These are phyloP conservation scores for Cenchrus fungigraminus DNA, from an alignment of 176 grass and related monocot genomes.

Conservation along the genomic window DNA sequence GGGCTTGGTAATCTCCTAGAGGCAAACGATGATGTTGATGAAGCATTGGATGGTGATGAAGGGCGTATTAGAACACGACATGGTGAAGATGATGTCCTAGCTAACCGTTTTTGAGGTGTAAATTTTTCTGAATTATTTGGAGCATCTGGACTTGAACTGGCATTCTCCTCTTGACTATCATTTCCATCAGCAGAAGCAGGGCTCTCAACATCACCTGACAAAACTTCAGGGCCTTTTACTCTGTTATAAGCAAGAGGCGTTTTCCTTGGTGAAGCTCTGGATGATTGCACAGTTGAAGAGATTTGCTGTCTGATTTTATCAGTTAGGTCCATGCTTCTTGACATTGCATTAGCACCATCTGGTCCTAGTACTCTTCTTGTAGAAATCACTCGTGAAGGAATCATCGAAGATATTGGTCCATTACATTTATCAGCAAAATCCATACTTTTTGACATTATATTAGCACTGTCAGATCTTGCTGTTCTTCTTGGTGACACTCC, in stretches of 20 bases:
- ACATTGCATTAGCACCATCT: constrained; percentile 59
- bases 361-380: constrained; percentile 54
- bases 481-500: constrained; percentile 64
- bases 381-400: constrained; percentile 43
- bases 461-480: constrained; percentile 39
- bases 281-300: constrained; percentile 47
- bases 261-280: constrained; percentile 56
- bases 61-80: constrained; percentile 51
- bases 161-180: constrained; percentile 56
- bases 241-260: constrained; percentile 40
- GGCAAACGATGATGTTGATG: constrained; percentile 46
- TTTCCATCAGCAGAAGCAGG: constrained; percentile 56
- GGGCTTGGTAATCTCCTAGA: constrained; percentile 72
- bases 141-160: constrained; percentile 50
- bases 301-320: constrained; percentile 50
- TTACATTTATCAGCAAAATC: constrained; percentile 62
- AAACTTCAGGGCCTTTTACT: constrained; percentile 44
- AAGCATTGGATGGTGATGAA: constrained; percentile 64
- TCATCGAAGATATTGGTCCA: constrained; percentile 43
- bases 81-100: constrained; percentile 67
- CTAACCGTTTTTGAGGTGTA: constrained; percentile 50
- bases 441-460: constrained; percentile 54
- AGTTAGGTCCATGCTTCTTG: constrained; percentile 62
- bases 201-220: constrained; percentile 47
- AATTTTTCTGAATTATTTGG: constrained; percentile 63